A percentile compares a stretch with the other conserved stretches of the same genome.
These are phyloP conservation scores for Naegleria gruberi DNA, from an alignment of 208 protist genomes.

Conservation along the genomic window DNA sequence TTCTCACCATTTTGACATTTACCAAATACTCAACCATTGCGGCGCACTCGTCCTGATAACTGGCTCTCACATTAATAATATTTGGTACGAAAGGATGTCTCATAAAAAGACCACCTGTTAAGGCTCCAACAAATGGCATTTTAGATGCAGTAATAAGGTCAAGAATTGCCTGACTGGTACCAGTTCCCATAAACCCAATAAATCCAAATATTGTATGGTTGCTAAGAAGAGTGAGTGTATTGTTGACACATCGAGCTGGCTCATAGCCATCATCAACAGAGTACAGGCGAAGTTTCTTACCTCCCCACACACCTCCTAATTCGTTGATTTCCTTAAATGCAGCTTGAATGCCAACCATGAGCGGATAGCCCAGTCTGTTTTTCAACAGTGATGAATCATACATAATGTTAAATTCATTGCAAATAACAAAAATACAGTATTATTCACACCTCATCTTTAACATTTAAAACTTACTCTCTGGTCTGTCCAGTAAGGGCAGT, in stretches of 20 bases:
- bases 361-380: background rate
- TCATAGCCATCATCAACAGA: background rate
- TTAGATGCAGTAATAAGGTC: background rate
- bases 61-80: constrained; percentile 3
- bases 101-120: background rate
- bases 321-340: background rate
- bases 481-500: background rate
- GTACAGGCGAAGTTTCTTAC: background rate
- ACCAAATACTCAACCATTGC: constrained; percentile 8
- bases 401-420: too few relatives aligned
- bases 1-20: background rate
- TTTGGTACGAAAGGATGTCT: background rate
- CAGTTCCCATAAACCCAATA: background rate
- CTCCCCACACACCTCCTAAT: background rate
- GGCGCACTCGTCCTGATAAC: background rate
- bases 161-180: background rate
- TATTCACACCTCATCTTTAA: background rate
- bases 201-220: background rate
- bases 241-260: background rate
- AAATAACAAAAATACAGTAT: too few relatives aligned
- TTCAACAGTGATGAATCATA: too few relatives aligned
- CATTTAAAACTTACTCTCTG: background rate
- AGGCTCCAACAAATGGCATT: background rate
- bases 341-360: background rate
- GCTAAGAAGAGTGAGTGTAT: background rate